Conservation (phyloP, 2,329 filamentous ascomycete species). For the Fusarium coicis region DNA sequence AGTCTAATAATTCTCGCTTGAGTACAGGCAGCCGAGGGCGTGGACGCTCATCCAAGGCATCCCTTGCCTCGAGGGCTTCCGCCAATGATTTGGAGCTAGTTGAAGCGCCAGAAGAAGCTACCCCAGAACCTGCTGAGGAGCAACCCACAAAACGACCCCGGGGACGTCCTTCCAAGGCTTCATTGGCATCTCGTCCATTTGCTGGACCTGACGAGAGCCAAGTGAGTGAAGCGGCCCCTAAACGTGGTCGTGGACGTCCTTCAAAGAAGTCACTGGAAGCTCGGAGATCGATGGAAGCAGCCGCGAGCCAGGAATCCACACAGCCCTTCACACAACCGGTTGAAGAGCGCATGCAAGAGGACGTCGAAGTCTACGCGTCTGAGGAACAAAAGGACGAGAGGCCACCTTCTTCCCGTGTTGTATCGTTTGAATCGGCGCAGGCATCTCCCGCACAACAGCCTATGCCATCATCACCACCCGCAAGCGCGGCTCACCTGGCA, state of each 20-base stretch:
- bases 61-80: conserved; percentile 43
- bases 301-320: conserved; percentile 26
- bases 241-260: conserved; percentile 47
- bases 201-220: conserved; percentile 35
- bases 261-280: conserved; percentile 47
- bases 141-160: conserved; percentile 44
- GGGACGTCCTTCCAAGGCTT: conserved; percentile 49
- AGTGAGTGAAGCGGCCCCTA: conserved; percentile 37
- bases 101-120: conserved; percentile 29
- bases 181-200: conserved; percentile 41
- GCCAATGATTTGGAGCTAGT: conserved; percentile 40
- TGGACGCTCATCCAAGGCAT: conserved; percentile 47
- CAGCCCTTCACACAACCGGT: conserved; percentile 23
- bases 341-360: conserved; percentile 31
- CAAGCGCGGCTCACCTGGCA: conserved; percentile 23
- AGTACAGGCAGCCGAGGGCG: conserved; percentile 42
- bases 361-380: conserved; percentile 23
- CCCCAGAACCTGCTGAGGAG: conserved; percentile 14
- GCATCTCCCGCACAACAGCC: conserved; percentile 19
- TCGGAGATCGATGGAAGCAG: conserved; percentile 35
- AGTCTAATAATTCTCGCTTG: conserved; percentile 37
- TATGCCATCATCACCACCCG: conserved; percentile 35
- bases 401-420: conserved; percentile 15
- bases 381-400: conserved; percentile 28
- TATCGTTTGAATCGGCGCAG: conserved; percentile 34